Base-by-base conservation (phyloP, 2,329 filamentous ascomycete species). In the Xylariomycetidae sp. region DNA sequence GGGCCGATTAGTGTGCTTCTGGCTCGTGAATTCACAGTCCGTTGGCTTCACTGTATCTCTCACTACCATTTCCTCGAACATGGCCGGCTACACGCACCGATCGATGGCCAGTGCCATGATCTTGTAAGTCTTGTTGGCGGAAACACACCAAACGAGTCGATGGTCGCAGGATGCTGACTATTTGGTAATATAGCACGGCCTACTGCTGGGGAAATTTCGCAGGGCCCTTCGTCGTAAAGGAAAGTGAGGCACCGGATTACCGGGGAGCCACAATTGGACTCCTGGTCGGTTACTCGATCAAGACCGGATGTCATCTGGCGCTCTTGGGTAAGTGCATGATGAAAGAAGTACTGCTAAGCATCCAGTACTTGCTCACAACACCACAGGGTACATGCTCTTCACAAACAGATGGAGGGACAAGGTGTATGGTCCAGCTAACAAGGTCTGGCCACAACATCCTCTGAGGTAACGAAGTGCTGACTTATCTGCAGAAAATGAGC, bases 141-240 rank as follows among this genome's bases (percentile, higher is more conserved):
- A 10, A 32, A 19, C 19, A 10, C 4, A 19, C 12, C 17, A 8
- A 5, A 19, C 10, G n/a, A 14, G 16, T 17, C n/a, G 12, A n/a
- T 24, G 15, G 26, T 28, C 25, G 9, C 25, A 18, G 25, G 13
- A 26, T 22, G 18, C 15, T 26, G 4, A 10, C 24, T 26, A 18
- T 19, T 17, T 33, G 2, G 24, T 25, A 13, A 7, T 6, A 17
- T 14, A 51, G 48, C 28, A 59, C 57, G 2, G 59, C 58, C 3
- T 61, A 61, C 27, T 61, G 57, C 34, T 61, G 57, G 57, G 58
- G 59, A 6, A 61, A 59, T 29, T 61, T 59, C 38, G 54, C 56
- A 1, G 57, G 57, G 1, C 55, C 57, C 3, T 62, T 62, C 32
- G 57, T 60, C 2, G 58, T 61, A 1, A 57, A 61, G 26, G 35